A percentile compares a stretch with the other conserved stretches of the same genome.
Evolutionary conservation across 163 green algal species (phyloP).

Genomic region (Chlamydomonas reinhardtii): DNA sequence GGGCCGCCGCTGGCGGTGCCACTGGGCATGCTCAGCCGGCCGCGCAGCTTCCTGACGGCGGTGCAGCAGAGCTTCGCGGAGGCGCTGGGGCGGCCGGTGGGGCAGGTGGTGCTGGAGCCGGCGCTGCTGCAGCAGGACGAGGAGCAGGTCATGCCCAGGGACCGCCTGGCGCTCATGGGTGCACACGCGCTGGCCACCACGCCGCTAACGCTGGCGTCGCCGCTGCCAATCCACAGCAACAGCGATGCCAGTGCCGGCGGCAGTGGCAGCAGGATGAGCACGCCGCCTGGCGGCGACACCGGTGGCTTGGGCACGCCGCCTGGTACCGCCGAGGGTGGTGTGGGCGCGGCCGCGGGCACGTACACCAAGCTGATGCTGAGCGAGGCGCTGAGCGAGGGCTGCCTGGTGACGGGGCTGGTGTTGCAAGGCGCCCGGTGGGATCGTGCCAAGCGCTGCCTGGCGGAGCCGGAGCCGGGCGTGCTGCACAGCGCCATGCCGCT

Average conservation of each 20-base stretch:
- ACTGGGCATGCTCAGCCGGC: constrained; percentile 57
- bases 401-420: constrained; percentile 44
- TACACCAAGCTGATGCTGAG: constrained; percentile 1
- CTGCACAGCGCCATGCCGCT: constrained; percentile 57
- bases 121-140: constrained; percentile 43
- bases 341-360: too few relatives aligned
- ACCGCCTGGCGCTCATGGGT: background rate
- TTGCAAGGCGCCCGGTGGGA: constrained; percentile 53
- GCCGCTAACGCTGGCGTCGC: background rate
- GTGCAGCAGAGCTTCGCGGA: constrained; percentile 58
- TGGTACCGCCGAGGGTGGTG: background rate
- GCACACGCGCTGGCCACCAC: background rate
- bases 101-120: constrained; percentile 42
- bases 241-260: background rate
- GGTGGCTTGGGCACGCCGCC: too few relatives aligned
- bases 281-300: too few relatives aligned
- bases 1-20: constrained; percentile 51
- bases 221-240: too few relatives aligned
- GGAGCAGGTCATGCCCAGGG: constrained; percentile 2
- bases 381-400: constrained; percentile 28
- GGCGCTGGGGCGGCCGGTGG: constrained; percentile 44
- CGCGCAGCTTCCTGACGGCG: constrained; percentile 54
- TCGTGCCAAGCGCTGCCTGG: background rate
- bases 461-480: constrained; percentile 22
- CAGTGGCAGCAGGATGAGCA: too few relatives aligned